phyloP scores from a whole-genome alignment of 768 basidiomycete species.

The Piloderma croceum region DNA sequence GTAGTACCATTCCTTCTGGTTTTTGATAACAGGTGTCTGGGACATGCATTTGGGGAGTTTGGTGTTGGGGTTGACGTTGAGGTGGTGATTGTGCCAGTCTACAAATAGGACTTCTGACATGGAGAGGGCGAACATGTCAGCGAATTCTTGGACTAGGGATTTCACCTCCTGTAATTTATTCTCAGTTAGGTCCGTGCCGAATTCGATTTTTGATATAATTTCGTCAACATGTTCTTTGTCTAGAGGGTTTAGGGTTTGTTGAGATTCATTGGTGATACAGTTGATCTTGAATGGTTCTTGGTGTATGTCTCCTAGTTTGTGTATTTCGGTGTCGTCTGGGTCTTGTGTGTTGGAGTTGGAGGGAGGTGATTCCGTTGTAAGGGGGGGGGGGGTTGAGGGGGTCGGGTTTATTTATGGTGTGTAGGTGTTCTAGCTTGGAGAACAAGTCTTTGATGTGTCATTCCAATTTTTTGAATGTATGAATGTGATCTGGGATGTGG shows the following conservation, averaged over 20 bases:
- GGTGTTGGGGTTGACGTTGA: constrained; percentile 25
- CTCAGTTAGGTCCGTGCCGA: constrained; percentile 26
- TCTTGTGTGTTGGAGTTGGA: neutral
- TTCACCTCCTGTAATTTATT: constrained; percentile 19
- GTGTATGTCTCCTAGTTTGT: neutral
- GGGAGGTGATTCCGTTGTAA: neutral
- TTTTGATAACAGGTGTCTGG: constrained; percentile 26
- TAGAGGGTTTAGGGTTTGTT: constrained; percentile 5
- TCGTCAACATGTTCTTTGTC: constrained; percentile 10
- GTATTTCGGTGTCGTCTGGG: neutral
- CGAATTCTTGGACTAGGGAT: constrained; percentile 22
- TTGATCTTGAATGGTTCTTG: neutral
- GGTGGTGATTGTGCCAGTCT: constrained; percentile 24
- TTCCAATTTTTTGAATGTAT: too few species aligned
- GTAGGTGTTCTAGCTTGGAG: neutral
- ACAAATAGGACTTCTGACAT: constrained; percentile 33
- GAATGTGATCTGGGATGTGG: too few species aligned
- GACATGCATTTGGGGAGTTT: constrained; percentile 24
- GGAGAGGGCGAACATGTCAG: constrained; percentile 36
- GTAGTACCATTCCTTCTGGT: constrained; percentile 27
- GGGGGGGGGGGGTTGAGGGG: too few species aligned
- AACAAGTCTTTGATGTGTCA: too few species aligned
- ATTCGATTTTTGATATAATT: constrained; percentile 10
- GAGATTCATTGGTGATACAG: neutral
- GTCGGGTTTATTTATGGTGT: neutral